These are phyloP conservation scores for Geranium brycei DNA, from an alignment of 345 rosid species.

Conservation along the genomic window DNA sequence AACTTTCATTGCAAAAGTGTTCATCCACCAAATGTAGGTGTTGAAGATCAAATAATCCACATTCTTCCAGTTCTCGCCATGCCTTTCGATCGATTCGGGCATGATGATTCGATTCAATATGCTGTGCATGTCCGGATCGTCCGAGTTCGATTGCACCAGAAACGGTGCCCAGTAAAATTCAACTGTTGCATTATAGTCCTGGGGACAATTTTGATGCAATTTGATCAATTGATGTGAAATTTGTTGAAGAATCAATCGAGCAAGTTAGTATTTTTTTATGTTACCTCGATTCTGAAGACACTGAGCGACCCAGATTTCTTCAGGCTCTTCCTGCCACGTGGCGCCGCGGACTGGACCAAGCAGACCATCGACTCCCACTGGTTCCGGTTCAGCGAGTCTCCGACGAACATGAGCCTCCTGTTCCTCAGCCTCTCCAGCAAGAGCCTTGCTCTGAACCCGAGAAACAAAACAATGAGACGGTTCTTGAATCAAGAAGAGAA, in stretches of 20 bases:
- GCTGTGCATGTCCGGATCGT: conserved; percentile 25
- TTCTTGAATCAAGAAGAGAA: too few relatives aligned
- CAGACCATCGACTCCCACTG: conserved; percentile 19
- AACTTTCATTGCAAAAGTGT: conserved; percentile 22
- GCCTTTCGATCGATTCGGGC: conserved; percentile 24
- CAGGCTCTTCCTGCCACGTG: conserved; percentile 52
- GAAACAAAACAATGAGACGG: too few relatives aligned
- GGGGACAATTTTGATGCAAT: not conserved
- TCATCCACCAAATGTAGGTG: conserved; percentile 33
- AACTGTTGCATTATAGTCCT: conserved; percentile 25
- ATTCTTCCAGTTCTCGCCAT: conserved; percentile 21
- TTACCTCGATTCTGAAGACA: conserved; percentile 63
- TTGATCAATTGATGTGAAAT: too few relatives aligned
- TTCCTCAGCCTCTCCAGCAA: conserved; percentile 68
- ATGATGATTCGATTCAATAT: conserved; percentile 18
- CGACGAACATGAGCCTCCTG: conserved; percentile 81
- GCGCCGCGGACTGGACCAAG: conserved; percentile 63
- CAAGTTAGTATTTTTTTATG: too few relatives aligned
- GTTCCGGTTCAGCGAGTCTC: conserved; percentile 79
- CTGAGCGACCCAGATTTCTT: conserved; percentile 49
- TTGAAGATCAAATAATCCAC: conserved; percentile 23
- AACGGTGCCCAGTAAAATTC: conserved; percentile 32
- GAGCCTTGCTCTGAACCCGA: too few relatives aligned
- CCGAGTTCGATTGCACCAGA: conserved; percentile 25
- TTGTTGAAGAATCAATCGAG: too few relatives aligned